Conservation (phyloP, 169 alveolate species). For the Plasmodium ovale region DNA sequence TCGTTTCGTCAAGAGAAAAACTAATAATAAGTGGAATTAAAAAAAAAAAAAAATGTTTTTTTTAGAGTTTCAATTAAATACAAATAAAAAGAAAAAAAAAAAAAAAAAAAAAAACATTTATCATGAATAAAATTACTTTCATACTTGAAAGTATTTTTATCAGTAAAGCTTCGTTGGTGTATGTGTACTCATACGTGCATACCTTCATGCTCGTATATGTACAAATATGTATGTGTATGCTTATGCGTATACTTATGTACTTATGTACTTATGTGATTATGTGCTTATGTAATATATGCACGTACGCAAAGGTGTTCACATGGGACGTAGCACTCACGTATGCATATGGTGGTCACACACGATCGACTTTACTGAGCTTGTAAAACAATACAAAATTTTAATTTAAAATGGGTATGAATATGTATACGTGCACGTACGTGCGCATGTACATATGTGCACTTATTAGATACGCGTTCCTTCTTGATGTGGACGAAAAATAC, state of each 20-base stretch:
- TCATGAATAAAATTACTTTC: constrained; percentile 3
- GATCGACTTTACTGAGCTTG: neutral
- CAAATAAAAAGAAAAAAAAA: constrained; percentile 4
- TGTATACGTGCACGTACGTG: neutral
- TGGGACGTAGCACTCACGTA: neutral
- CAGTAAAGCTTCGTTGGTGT: neutral
- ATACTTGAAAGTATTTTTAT: neutral
- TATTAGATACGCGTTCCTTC: neutral
- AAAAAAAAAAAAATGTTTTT: neutral
- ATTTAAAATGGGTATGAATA: constrained; percentile 9
- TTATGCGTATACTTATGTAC: neutral
- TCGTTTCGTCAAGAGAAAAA: neutral
- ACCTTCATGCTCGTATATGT: neutral
- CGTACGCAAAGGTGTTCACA: neutral
- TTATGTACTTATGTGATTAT: neutral
- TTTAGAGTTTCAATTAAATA: neutral
- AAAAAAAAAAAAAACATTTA: no score
- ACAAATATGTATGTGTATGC: neutral
- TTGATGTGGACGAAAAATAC: constrained; percentile 10
- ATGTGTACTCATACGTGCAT: neutral
- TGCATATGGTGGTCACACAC: neutral
- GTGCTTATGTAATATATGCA: neutral
- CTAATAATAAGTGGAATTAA: no score
- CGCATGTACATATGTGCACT: neutral
- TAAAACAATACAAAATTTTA: constrained; percentile 46